These are phyloP conservation scores for Fusarium solani-melongenae DNA, from an alignment of 2,329 filamentous ascomycete species.

Conservation along the genomic window DNA sequence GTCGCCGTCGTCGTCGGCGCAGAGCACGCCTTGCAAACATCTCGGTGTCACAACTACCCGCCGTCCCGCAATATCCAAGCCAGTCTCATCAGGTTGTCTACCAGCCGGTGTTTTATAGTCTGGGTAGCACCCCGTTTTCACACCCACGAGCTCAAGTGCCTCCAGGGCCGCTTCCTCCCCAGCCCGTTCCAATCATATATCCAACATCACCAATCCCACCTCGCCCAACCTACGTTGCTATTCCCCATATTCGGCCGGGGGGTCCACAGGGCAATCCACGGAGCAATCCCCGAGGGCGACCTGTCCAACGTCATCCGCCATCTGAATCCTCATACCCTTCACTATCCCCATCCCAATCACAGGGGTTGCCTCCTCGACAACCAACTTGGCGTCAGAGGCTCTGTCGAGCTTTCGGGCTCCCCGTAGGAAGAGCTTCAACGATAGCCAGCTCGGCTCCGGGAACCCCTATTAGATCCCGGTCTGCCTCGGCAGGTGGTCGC, in stretches of 20 bases:
- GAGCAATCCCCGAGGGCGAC: neutral
- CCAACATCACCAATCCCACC: neutral
- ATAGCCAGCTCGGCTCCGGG: conserved; percentile 44
- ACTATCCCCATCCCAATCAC: neutral
- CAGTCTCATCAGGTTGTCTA: conserved; percentile 17
- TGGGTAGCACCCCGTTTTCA: neutral
- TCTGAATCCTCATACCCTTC: neutral
- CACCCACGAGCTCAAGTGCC: conserved; percentile 2
- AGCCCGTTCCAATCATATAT: conserved; percentile 9
- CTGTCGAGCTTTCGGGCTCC: conserved; percentile 42
- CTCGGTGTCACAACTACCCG: conserved; percentile 26
- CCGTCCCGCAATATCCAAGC: conserved; percentile 23
- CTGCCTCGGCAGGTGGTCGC: neutral
- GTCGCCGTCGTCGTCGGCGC: conserved; percentile 9
- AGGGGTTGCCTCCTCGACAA: conserved; percentile 21
- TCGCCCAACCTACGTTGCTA: neutral
- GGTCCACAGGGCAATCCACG: neutral
- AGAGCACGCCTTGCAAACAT: conserved; percentile 8
- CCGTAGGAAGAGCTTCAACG: conserved; percentile 50
- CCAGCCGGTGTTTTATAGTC: conserved; percentile 29
- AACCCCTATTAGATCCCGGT: conserved; percentile 10
- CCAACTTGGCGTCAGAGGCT: conserved; percentile 45
- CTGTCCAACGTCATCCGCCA: neutral
- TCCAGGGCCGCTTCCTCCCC: neutral
- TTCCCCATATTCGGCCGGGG: neutral